Base-by-base conservation (phyloP, 2,329 filamentous ascomycete genomes). In the Ophiostoma novo-ulmi region DNA sequence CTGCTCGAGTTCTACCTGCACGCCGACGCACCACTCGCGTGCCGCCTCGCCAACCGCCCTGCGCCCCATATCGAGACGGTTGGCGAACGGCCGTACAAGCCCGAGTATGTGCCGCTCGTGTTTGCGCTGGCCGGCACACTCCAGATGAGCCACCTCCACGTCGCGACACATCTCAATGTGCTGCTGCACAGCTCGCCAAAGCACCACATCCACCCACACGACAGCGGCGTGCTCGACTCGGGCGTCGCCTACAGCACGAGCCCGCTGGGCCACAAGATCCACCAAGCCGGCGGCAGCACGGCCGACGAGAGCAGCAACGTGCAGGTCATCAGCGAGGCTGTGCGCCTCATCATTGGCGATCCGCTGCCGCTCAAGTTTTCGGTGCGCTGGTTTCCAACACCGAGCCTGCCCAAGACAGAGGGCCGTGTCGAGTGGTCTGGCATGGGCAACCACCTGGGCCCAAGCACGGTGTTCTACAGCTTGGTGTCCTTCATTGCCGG, bases 1-100 rank as follows among this genome's bases (percentile, higher is more conserved):
- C 86, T 94, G 69, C 89, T 94, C 82, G 92, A 98, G 82, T 98
- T 97, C 85, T 98, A 98, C 85, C 90, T 98, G 79, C 95, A 98
- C 85, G 93, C 91, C 82, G 95, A 99, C 81, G 94, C 93, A 22
- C 95, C 95, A 11, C 85, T 98, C 68, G 89, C 93, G 70, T 99
- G 95, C 80, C 94, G 95, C 69, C 87, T 98, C 17, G 93, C 94
- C 38, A 88, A 92, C 0, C 89, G 90, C 8, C 94, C 94, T 0
- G 78, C 85, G 14, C 80, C 82, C 8, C 83, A 86, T 73, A 79
- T 87, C 74, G 83, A 87, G 76, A 80, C 84, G 44, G 79, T 88
- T 8, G 85, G 85, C 78, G 84, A 85, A 78, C 79, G 79, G 73
- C 80, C 80, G 1, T 79, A 81, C 48, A 80, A 80, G 71, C 83